Evolutionary conservation across 352 stramenopile genomes (phyloP), one percentile per base, ranked within the genome.

Genomic region (Pythium biforme): DNA sequence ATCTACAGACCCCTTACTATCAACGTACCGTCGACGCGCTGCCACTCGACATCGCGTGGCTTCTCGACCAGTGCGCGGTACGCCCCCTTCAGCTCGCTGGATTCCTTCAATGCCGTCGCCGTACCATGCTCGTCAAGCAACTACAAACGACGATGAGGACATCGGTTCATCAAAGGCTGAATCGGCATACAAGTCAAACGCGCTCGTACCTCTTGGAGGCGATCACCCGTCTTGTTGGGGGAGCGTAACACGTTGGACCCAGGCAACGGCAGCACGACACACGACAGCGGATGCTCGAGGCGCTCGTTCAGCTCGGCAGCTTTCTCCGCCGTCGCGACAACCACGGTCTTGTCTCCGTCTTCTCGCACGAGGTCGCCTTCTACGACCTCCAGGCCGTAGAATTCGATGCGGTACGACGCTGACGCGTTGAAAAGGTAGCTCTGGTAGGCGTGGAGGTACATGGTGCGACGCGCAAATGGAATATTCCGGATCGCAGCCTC

Each of bases 371-470:
- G 55, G 62, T 94, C 85, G 20, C 82, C 82, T 68, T 73, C 74
- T 0, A 91, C 70, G 22, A 86, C 58, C 2, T 74, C 65, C 1
- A 40, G 20, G 23, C 77, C 79, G 26, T 76, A 74, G 11, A 69
- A 31, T 25, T 55, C 51, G 50, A 94, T 58, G 9, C 82, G 77
- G 41, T 73, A 69, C 8, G 81, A 90, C 3, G 71, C 82, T 41
- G 89, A 74, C 19, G 49, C 51, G 64, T 91, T 92, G 62, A 94
- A 94, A 23, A 92, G 37, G 49, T 75, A 83, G 62, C 82, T 94
- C 47, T 94, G 85, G 61, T 90, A 92, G 51, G 82, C 77, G 55
- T 94, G 85, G 43, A 92, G 68, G 55, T 81, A 91, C 77, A 94
- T 86, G 11, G 81, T 56, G 0, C 82, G 85, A 12, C 82, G 79